Conservation (phyloP, 1,139 yeast species). For the Candida mesenterica region DNA sequence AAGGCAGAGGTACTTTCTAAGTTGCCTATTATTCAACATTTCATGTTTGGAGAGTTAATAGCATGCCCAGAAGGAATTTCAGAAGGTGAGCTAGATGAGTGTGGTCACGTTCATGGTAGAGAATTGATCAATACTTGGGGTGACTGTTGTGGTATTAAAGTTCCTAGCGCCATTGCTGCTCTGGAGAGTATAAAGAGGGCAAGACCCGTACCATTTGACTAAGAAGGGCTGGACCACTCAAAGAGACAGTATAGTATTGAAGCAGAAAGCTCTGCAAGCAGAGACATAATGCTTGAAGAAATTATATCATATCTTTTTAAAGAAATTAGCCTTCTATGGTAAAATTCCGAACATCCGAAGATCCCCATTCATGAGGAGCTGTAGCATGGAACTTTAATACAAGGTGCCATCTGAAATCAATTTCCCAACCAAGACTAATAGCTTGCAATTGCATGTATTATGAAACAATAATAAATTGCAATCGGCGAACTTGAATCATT, state of each 20-base stretch:
- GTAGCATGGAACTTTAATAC: no score
- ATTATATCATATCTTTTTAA: no score
- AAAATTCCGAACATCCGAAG: no score
- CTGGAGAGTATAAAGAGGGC: conserved; percentile 42
- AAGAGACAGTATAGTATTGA: no score
- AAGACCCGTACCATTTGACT: conserved; percentile 76
- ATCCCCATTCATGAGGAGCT: no score
- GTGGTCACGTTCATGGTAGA: conserved; percentile 36
- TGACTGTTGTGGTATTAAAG: conserved; percentile 95
- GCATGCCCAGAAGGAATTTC: conserved; percentile 70
- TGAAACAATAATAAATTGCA: no score
- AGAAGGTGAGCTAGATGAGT: conserved; percentile 27
- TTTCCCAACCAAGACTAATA: no score
- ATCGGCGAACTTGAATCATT: no score
- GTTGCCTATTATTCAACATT: conserved; percentile 91
- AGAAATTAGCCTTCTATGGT: no score
- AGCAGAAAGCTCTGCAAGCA: background rate
- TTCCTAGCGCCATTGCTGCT: conserved; percentile 96
- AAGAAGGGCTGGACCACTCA: conserved; percentile 5
- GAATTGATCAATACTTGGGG: conserved; percentile 71
- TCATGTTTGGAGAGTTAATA: conserved; percentile 71
- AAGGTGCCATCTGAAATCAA: no score
- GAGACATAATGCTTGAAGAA: no score
- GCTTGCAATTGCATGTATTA: no score
- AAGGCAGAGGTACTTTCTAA: conserved; percentile 86